Base-by-base conservation (phyloP, 2,329 filamentous ascomycete species). In the Paecilomyces dactylethromorphus region DNA sequence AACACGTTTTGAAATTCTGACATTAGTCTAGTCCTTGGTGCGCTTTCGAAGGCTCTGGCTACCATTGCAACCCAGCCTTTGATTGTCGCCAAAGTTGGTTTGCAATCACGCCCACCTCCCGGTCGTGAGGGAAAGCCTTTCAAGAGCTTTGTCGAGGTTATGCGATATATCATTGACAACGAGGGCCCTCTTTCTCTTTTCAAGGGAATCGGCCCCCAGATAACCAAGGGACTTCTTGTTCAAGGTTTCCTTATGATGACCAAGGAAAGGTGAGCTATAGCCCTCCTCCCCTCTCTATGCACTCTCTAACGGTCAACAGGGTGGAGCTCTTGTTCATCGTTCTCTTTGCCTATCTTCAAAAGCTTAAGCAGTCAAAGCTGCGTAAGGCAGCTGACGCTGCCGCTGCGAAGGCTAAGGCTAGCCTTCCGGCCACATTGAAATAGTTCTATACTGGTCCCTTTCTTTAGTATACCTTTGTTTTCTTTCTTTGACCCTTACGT, bases 211-310 rank as follows among this genome's bases (percentile, higher is more conserved):
- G 92, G 86, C 0, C 94, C 94, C 2, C 94, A 99, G 74, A 89
- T 99, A 56, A 76, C 92, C 60, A 99, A 99, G 77, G 94, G 94
- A 1, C 78, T 99, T 56, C 73, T 99, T 54, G 94, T 99, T 2
- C 94, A 99, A 71, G 94, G 94, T 55, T 86, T 99, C 58, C 81
- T 99, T 45, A 99, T 99, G 94, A 99, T 97, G 92, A 94, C 92
- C 54, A 99, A 99, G 78, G 94, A 99, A 78, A 85, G 92, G 90
- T 92, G 81, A 56, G 61, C 58, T 52, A 45, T 52, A 18, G 50
- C 13, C 22, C n/a, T 2, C 1, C 11, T 29, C 26, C 35, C 6
- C 21, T 18, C 12, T 21, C 7, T 24, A 33, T 35, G 29, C 22
- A n/a, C 26, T 53, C 6, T 45, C 59, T 65, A 60, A 65, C 60